Conservation (phyloP, 345 rosid genomes). For the Sisymbrium irio region DNA sequence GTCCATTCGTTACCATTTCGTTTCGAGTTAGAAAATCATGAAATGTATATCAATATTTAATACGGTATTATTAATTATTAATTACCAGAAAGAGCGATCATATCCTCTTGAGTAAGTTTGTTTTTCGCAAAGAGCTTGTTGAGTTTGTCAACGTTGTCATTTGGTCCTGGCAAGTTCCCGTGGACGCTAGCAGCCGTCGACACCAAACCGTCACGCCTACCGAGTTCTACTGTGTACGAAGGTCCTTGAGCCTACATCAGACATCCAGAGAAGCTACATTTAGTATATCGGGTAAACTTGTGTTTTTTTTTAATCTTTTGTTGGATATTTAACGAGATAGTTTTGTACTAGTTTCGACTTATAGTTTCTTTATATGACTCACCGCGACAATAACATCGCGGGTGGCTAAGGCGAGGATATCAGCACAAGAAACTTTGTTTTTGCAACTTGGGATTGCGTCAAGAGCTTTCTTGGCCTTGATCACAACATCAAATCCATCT, state of each 20-base stretch:
- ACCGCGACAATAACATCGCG: conserved; percentile 70
- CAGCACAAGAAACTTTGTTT: conserved; percentile 81
- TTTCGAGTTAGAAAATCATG: not conserved
- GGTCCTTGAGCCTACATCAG: conserved; percentile 68
- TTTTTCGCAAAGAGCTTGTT: conserved; percentile 50
- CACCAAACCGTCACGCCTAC: conserved; percentile 70
- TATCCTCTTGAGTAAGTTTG: conserved; percentile 62
- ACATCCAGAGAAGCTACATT: not conserved
- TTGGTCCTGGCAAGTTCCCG: conserved; percentile 67
- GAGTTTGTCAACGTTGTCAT: conserved; percentile 52
- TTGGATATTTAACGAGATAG: no score
- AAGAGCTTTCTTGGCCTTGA: conserved; percentile 71
- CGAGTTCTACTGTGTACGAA: conserved; percentile 58
- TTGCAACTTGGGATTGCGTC: conserved; percentile 49
- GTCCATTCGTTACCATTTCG: not conserved
- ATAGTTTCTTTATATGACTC: not conserved
- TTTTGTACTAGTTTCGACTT: not conserved
- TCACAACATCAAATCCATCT: conserved; percentile 85
- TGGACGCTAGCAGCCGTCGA: conserved; percentile 56
- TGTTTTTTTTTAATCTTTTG: no score
- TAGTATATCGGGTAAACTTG: not conserved
- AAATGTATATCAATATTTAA: not conserved
- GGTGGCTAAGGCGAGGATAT: conserved; percentile 79
- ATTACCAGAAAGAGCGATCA: conserved; percentile 89
- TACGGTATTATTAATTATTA: not conserved